Base-by-base conservation (phyloP, 2,329 filamentous ascomycete genomes). In the Ophiocordyceps australis region DNA sequence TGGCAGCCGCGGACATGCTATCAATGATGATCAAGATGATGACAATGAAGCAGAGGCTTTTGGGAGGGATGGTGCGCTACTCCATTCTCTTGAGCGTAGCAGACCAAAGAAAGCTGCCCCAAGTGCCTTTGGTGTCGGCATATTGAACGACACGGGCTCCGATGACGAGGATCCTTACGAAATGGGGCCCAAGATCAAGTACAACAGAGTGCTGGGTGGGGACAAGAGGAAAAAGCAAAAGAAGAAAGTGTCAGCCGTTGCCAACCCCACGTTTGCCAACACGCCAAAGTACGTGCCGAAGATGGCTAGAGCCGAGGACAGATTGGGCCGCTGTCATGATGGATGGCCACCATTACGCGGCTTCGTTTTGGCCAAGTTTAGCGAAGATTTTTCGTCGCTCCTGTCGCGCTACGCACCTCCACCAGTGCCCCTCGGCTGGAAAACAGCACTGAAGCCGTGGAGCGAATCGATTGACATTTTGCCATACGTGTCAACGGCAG, bases 111-210 rank as follows among this genome's bases (percentile, higher is more conserved):
- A 55, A 57, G 30, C 53, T 43, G 30, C 35, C 5, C 62, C 62
- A 27, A 69, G 76, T 3, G 81, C 78, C 0, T 81, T 95, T 35
- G 86, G 86, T 1, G 74, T 93, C 10, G 86, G 86, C 0, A 62
- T 94, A 2, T 52, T 95, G 23, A 94, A 95, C 39, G 86, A 94
- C 37, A 89, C 75, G 13, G 85, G 83, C 9, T 94, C 86, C 5
- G 89, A 95, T 37, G 85, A 94, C 23, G 89, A 95, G 39, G 85
- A 94, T 40, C 79, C 82, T 0, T 95, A 93, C 43, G 79, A 86
- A 30, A 74, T 95, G 27, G 86, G 86, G 0, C 89, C 89, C 0
- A 76, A 73, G 36, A 91, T 94, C 45, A 81, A 75, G 9, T 93
- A 92, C 49, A 92, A 80, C 38, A 69, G 74, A 21, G 63, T 75